These are phyloP conservation scores for Apophysomyces sp. DNA, from an alignment of 371 early-diverging fungal genomes.

Conservation along the genomic window DNA sequence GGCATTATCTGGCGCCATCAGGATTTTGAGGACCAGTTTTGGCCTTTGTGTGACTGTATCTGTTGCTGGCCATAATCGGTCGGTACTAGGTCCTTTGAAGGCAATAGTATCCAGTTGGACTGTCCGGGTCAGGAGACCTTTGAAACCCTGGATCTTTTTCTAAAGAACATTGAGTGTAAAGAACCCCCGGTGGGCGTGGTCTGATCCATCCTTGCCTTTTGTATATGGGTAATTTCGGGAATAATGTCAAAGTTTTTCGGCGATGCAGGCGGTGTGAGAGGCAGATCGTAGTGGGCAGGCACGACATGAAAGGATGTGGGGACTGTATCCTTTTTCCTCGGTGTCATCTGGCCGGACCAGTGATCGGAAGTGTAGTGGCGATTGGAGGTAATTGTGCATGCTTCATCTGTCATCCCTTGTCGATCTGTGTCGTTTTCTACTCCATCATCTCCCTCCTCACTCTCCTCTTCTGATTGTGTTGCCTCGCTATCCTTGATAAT, in stretches of 20 bases:
- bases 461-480: not conserved
- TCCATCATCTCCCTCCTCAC: not conserved
- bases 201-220: not conserved
- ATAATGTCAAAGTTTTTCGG: not conserved
- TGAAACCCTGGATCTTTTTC: not conserved
- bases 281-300: not conserved
- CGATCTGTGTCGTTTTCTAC: not conserved
- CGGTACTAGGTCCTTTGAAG: not conserved
- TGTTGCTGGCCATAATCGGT: not conserved
- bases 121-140: not conserved
- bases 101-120: not conserved
- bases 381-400: too few species aligned
- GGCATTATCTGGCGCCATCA: not conserved
- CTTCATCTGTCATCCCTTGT: not conserved
- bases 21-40: not conserved
- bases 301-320: not conserved
- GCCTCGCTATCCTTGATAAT: not conserved
- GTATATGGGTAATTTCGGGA: not conserved
- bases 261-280: not conserved
- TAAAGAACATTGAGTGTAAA: not conserved
- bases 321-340: not conserved
- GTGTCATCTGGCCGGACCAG: not conserved
- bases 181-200: too few species aligned
- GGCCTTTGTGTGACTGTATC: not conserved
- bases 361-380: not conserved